These are phyloP conservation scores for Ceratobasidium papillatum DNA, from an alignment of 1,284 basidiomycete genomes.

Conservation along the genomic window DNA sequence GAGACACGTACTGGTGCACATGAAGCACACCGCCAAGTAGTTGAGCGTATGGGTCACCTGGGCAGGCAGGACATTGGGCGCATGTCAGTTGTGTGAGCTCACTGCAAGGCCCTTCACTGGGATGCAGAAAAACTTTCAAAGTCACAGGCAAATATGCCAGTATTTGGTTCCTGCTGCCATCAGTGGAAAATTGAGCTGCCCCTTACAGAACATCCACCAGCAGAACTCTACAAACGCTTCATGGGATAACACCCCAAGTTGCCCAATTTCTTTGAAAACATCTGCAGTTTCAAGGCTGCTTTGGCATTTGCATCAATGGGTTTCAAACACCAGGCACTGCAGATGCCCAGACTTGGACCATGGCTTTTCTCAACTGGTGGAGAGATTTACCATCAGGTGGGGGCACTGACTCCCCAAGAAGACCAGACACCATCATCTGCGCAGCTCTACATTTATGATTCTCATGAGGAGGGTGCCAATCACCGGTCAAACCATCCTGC, in stretches of 20 bases:
- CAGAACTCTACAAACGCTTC: not conserved
- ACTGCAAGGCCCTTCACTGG: constrained; percentile 8
- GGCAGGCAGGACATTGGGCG: not conserved
- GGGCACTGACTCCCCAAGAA: constrained; percentile 50
- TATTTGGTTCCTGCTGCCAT: not conserved
- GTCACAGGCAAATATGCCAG: not conserved
- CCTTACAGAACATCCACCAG: not conserved
- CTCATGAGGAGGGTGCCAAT: constrained; percentile 47
- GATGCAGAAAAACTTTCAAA: not conserved
- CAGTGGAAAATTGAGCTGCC: not conserved
- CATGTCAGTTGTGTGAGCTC: not conserved
- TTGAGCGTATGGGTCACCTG: not conserved
- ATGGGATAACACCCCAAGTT: not conserved
- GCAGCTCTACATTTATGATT: constrained; percentile 56
- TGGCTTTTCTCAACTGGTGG: constrained; percentile 54
- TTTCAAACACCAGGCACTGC: not conserved
- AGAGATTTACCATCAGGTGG: constrained; percentile 53
- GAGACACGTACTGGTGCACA: not conserved
- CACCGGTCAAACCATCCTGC: constrained; percentile 29
- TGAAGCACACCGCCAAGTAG: too few species aligned
- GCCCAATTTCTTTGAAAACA: constrained; percentile 10
- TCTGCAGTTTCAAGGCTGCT: constrained; percentile 29
- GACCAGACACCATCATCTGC: constrained; percentile 50
- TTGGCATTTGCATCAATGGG: constrained; percentile 32
- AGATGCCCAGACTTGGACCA: constrained; percentile 47